Evolutionary conservation across 306 rosid species (phyloP).

Genomic region (Citrullus colocynthis): DNA sequence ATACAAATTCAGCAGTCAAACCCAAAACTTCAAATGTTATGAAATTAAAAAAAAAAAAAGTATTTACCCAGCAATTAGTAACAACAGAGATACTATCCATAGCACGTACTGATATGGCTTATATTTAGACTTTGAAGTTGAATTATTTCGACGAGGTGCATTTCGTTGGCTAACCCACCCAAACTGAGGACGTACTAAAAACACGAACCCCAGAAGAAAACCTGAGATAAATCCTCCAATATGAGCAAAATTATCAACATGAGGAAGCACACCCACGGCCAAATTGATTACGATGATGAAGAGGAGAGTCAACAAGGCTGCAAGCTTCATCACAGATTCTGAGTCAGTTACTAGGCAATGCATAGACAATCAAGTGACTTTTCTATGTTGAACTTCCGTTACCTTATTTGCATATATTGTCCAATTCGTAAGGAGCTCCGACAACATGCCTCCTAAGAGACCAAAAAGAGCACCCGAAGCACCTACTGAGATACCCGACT

Average conservation of each 20-base stretch:
- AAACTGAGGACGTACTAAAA: conserved; percentile 14
- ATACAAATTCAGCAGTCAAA: neutral
- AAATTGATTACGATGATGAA: conserved; percentile 7
- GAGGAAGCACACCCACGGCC: conserved; percentile 14
- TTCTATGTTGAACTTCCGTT: neutral
- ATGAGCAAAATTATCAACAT: conserved; percentile 16
- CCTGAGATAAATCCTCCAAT: conserved; percentile 15
- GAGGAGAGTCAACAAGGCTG: conserved; percentile 14
- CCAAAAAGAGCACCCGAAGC: conserved; percentile 10
- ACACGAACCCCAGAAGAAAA: conserved; percentile 10
- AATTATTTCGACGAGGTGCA: neutral
- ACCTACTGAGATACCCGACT: conserved; percentile 7
- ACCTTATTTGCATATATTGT: conserved; percentile 14
- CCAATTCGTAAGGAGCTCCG: conserved; percentile 13
- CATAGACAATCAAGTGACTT: neutral
- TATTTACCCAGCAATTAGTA: conserved; percentile 10
- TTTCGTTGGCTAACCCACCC: conserved; percentile 8
- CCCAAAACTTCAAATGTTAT: neutral
- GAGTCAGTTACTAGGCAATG: neutral
- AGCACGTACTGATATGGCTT: conserved; percentile 13
- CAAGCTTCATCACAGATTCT: conserved; percentile 7
- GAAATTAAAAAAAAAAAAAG: neutral
- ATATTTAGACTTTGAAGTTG: conserved; percentile 4
- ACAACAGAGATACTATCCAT: conserved; percentile 8
- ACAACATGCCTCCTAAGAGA: conserved; percentile 15